Evolutionary conservation across 352 stramenopile genomes (phyloP), one percentile per base, ranked within the genome.

Genomic region (Phytophthora sp.): DNA sequence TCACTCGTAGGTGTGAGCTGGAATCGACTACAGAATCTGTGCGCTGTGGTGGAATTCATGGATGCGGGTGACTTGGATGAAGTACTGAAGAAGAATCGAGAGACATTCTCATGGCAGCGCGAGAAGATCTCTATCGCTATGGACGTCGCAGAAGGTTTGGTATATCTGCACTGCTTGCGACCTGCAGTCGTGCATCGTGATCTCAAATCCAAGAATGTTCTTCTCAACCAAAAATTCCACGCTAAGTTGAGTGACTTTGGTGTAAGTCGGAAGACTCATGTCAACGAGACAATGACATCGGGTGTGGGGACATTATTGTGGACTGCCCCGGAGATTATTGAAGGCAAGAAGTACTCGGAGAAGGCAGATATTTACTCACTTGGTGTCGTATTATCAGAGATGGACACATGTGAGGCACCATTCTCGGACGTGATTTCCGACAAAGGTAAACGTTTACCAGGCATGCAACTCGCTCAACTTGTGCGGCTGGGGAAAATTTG

Each of bases 221-320:
- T 96, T 36, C 71, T 97, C 2, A 82, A 91, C 57, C 75, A 77
- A 29, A 73, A 79, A 11, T 75, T 78, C 31, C 76, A 87, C 20
- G 87, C 81, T 26, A 97, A 97, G 63, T 70, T 97, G 23, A 90
- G 80, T n/a, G 90, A 96, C 67, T 96, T 97, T 68, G 90, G 89
- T 4, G 79, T 96, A 23, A 92, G 84, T 41, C 80, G 88, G 33
- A 84, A 92, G 58, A 82, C 84, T 9, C 72, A 70, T 16, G 71
- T 89, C 21, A 89, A 93, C 57, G 78, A 91, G 49, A 92, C 84
- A 0, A 86, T 90, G 76, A 90, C 86, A 15, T 91, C 82, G 1
- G 85, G 90, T 15, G 84, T 89, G 11, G 88, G 88, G 15, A 97
- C 86, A 16, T 69, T 91, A 31, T 69, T 90, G 8, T 97, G 89